Conservation (phyloP, 306 rosid species). For the Casuarina glauca region DNA sequence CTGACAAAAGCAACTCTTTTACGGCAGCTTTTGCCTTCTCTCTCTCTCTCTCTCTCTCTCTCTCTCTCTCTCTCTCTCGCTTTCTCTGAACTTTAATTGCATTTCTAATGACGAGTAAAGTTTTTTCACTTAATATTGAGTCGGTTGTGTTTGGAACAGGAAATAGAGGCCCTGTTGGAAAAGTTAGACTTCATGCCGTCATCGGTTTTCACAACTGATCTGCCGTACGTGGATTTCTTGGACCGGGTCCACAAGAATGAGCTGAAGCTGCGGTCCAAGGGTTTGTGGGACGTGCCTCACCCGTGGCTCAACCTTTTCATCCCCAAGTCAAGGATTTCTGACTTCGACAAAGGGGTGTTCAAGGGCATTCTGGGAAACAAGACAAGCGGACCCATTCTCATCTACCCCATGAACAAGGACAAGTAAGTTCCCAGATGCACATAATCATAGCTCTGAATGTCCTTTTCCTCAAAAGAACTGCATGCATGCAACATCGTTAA, state of each 20-base stretch:
- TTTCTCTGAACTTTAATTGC: constrained; percentile 7
- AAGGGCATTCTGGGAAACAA: constrained; percentile 88
- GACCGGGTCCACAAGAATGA: constrained; percentile 96
- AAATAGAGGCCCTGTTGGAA: constrained; percentile 52
- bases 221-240: constrained; percentile 82
- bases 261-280: constrained; percentile 83
- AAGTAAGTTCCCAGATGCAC: constrained; percentile 56
- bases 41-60: too few species aligned
- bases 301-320: constrained; percentile 99
- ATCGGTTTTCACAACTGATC: constrained; percentile 79
- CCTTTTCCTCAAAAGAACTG: background rate
- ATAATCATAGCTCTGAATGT: background rate
- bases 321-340: constrained; percentile 82
- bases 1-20: constrained; percentile 36
- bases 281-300: constrained; percentile 90
- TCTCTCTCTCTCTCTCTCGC: too few species aligned
- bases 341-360: constrained; percentile 83
- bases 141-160: constrained; percentile 47
- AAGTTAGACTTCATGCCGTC: constrained; percentile 61
- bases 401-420: constrained; percentile 89
- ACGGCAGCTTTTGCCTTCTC: constrained; percentile 20
- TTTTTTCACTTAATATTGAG: background rate
- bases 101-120: background rate
- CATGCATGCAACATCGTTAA: constrained; percentile 23
- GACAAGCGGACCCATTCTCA: constrained; percentile 95